Evolutionary conservation across 2,329 filamentous ascomycete species (phyloP), one percentile per base, ranked within the genome.

Genomic region (Fusarium oxysporum): DNA sequence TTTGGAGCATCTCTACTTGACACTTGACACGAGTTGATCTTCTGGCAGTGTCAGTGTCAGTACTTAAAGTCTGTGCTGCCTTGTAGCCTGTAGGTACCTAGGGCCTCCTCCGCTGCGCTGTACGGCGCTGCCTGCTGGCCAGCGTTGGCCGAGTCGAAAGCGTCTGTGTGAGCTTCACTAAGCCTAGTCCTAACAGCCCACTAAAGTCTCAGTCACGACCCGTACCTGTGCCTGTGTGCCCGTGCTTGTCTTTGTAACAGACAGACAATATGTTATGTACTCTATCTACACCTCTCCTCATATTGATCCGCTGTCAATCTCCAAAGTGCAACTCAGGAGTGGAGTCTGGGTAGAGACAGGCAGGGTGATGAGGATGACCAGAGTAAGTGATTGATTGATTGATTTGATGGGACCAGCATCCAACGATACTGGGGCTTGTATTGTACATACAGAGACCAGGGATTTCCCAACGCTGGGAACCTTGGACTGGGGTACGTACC

Each of bases 251-350:
- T 71, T 57, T 71, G 65, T 65, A 61, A 66, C 62, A 72, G 66
- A 67, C 59, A 59, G 63, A 64, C 59, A 33, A 10, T 63, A 63
- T 30, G 17, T 66, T 35, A 23, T 55, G 37, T 57, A 48, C 64
- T 68, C 45, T 50, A 47, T 71, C 38, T 64, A 69, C 64, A 63
- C 65, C 64, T 54, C 59, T 48, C 45, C 40, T 60, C 41, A 45
- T 48, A 53, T 45, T 54, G 62, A 67, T 67, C 62, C 54, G 65
- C 66, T 68, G 68, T 74, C 71, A 67, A 67, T 73, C 62, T 73
- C 65, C 69, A 45, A 57, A n/a, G 23, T 37, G 23, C 66, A 71
- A 71, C 69, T 70, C 72, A 65, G 70, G 72, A 76, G 74, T 63
- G 70, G 53, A 71, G 60, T 51, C 55, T 68, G 65, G 61, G 61